These are phyloP conservation scores for Globisporangium megalacanthum DNA, from an alignment of 352 stramenopile genomes.

Conservation along the genomic window DNA sequence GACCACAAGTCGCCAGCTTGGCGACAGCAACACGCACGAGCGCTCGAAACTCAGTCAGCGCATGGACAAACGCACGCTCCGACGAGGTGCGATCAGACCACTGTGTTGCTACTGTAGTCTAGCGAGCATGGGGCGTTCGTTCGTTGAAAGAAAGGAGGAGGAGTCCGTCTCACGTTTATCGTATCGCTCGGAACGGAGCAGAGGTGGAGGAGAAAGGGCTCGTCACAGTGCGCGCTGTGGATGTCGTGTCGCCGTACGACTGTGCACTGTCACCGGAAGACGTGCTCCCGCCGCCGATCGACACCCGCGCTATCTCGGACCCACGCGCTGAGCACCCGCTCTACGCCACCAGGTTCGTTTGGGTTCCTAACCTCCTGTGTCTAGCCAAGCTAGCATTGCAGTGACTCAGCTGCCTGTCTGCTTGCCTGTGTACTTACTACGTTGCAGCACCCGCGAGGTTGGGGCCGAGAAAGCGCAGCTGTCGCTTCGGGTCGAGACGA, in stretches of 20 bases:
- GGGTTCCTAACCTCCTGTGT: background rate
- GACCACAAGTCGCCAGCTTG: conserved; percentile 51
- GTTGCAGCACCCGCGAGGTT: conserved; percentile 45
- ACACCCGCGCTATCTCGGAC: conserved; percentile 59
- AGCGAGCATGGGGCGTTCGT: too few relatives aligned
- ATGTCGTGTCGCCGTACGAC: conserved; percentile 50
- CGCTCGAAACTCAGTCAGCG: conserved; percentile 61
- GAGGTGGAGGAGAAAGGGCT: conserved; percentile 51
- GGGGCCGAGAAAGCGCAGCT: conserved; percentile 63
- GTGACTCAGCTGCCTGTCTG: background rate
- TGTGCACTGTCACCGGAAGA: conserved; percentile 46
- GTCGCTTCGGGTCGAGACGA: conserved; percentile 44
- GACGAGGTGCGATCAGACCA: conserved; percentile 46
- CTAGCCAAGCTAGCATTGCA: background rate
- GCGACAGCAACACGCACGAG: conserved; percentile 34
- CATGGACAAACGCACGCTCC: conserved; percentile 67
- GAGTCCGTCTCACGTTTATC: too few relatives aligned
- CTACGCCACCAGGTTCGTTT: conserved; percentile 57
- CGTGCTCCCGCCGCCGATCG: conserved; percentile 39
- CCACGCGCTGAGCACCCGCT: conserved; percentile 56
- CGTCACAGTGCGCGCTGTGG: conserved; percentile 44
- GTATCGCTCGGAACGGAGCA: conserved; percentile 9
- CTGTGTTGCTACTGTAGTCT: too few relatives aligned
- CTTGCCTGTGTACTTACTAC: too few relatives aligned
- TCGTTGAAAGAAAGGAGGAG: too few relatives aligned